A percentile compares a stretch with the other conserved stretches of the same genome.
Conservation (phyloP, 140 eudicot genomes). For the Anethum foeniculum region DNA sequence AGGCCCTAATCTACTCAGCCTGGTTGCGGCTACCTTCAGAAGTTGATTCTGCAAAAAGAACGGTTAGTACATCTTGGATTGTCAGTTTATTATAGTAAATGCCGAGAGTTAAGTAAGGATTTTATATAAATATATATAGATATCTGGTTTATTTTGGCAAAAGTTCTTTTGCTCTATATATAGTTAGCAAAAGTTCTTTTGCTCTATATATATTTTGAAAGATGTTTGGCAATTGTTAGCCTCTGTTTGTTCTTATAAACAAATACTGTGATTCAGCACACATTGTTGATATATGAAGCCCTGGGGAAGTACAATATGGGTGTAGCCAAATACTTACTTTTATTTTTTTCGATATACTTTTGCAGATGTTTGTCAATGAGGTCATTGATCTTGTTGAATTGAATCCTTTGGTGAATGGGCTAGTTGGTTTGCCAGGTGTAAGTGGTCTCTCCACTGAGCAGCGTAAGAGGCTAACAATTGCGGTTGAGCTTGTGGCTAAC, state of each 20-base stretch:
- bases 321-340: not conserved
- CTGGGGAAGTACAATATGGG: not conserved
- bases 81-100: not conserved
- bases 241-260: not conserved
- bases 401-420: conserved; percentile 36
- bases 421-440: conserved; percentile 81
- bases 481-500: conserved; percentile 86
- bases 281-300: not conserved
- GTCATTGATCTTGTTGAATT: conserved; percentile 79
- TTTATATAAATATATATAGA: not conserved
- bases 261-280: not conserved
- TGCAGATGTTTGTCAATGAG: conserved; percentile 73
- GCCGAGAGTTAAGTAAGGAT: not conserved
- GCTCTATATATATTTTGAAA: no score
- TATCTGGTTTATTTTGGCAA: not conserved
- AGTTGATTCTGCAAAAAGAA: conserved; percentile 29
- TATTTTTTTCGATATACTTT: not conserved
- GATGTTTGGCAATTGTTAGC: not conserved
- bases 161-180: not conserved
- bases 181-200: not conserved
- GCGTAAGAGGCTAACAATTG: conserved; percentile 71
- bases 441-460: conserved; percentile 83
- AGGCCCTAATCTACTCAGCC: conserved; percentile 50
- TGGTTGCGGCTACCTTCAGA: conserved; percentile 49
- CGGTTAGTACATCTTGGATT: conserved; percentile 22